A percentile compares a stretch with the other conserved stretches of the same genome.
These are phyloP conservation scores for Exidia glandulosa DNA, from an alignment of 768 basidiomycete species.

Conservation along the genomic window DNA sequence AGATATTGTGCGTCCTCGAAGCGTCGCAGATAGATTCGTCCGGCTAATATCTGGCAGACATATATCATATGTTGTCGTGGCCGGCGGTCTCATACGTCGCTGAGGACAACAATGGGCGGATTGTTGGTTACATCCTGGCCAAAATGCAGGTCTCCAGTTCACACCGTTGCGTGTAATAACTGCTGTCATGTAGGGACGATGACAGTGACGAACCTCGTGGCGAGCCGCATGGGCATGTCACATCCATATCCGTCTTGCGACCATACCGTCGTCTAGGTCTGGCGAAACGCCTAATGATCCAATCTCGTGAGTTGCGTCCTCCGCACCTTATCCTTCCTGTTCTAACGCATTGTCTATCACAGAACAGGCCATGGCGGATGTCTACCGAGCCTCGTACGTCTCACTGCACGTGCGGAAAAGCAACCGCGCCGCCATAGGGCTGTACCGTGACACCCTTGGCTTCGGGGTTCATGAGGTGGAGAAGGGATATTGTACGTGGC, in stretches of 20 bases:
- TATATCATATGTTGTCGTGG: slow-evolving; percentile 88
- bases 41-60: slow-evolving; percentile 37
- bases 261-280: slow-evolving; percentile 35
- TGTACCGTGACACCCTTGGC: slow-evolving; percentile 84
- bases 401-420: slow-evolving; percentile 89
- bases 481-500: slow-evolving; percentile 75
- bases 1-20: slow-evolving; percentile 47
- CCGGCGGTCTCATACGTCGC: slow-evolving; percentile 92
- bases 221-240: too few species aligned
- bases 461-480: slow-evolving; percentile 82
- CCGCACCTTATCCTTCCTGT: slow-evolving; percentile 8
- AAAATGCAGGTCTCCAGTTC: slow-evolving; percentile 54
- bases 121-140: slow-evolving; percentile 92
- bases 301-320: slow-evolving; percentile 23
- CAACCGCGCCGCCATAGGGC: slow-evolving; percentile 81
- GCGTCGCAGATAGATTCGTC: not conserved
- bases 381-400: slow-evolving; percentile 78
- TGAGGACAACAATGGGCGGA: slow-evolving; percentile 76
- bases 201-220: not conserved
- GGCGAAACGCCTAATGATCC: slow-evolving; percentile 38
- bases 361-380: slow-evolving; percentile 87
- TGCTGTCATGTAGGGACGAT: not conserved
- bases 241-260: too few species aligned
- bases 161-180: not conserved
- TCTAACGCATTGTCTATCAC: not conserved